These are phyloP conservation scores for Candida rishiriensis DNA, from an alignment of 805 yeast genomes.

Conservation along the genomic window DNA sequence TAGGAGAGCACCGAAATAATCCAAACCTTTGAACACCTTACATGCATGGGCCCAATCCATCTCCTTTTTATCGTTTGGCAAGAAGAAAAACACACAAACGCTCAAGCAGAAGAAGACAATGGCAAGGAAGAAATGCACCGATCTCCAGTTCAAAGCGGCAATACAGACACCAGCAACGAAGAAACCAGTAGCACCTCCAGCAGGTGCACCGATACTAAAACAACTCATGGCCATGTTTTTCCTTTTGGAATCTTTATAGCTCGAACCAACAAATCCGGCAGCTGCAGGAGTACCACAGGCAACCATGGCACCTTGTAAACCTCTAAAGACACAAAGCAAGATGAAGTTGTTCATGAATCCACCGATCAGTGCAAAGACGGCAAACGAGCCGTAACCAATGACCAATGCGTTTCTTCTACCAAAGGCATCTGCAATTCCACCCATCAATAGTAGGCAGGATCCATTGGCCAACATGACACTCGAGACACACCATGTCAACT, in stretches of 20 bases:
- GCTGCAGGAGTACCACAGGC: slow-evolving; percentile 45
- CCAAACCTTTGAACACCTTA: slow-evolving; percentile 26
- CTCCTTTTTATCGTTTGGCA: slow-evolving; percentile 33
- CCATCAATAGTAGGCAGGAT: slow-evolving; percentile 38
- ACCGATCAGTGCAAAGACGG: slow-evolving; percentile 30
- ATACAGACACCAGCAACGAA: slow-evolving; percentile 41
- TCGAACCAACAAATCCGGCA: slow-evolving; percentile 41
- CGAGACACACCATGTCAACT: slow-evolving; percentile 40
- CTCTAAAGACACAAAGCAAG: slow-evolving; percentile 38
- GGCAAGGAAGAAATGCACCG: slow-evolving; percentile 37
- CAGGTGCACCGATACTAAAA: slow-evolving; percentile 44
- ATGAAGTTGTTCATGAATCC: slow-evolving; percentile 36
- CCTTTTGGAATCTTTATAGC: slow-evolving; percentile 34
- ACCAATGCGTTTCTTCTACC: slow-evolving; percentile 40
- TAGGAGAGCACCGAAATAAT: slow-evolving; percentile 41
- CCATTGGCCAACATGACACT: slow-evolving; percentile 40
- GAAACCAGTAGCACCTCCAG: slow-evolving; percentile 41
- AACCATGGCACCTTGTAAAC: slow-evolving; percentile 39
- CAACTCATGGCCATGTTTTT: slow-evolving; percentile 40
- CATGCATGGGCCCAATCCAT: slow-evolving; percentile 24
- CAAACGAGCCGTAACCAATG: slow-evolving; percentile 30
- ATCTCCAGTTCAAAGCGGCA: slow-evolving; percentile 37
- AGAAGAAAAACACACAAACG: slow-evolving; percentile 18
- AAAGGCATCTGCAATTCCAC: slow-evolving; percentile 43
- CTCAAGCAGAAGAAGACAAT: slow-evolving; percentile 31